Evolutionary conservation across 306 rosid species (phyloP).

Genomic region (Medicago ruthenica): DNA sequence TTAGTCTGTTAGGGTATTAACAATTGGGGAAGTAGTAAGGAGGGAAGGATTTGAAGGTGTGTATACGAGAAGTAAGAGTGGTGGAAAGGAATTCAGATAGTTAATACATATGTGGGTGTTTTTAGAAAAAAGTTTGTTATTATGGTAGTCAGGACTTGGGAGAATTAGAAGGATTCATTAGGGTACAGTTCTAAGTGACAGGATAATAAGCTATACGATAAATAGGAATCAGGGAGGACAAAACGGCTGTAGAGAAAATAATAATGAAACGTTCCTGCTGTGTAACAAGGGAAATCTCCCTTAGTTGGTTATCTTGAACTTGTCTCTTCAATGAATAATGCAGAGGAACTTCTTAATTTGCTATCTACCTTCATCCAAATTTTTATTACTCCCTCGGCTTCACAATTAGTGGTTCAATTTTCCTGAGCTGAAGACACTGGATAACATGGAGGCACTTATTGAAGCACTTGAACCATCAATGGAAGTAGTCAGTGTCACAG

Average conservation of each 20-base stretch:
- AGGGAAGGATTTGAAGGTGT: neutral
- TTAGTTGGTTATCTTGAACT: neutral
- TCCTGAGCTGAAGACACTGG: neutral
- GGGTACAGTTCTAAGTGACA: neutral
- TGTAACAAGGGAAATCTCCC: neutral
- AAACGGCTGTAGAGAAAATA: neutral
- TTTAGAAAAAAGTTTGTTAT: neutral
- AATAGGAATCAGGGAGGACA: neutral
- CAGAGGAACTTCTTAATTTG: neutral
- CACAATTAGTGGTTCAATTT: neutral
- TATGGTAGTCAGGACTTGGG: neutral
- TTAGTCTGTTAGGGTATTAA: constrained; percentile 5
- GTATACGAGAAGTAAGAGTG: neutral
- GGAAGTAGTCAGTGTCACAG: neutral
- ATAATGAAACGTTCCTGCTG: neutral
- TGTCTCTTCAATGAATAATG: constrained; percentile 1
- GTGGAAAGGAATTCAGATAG: neutral
- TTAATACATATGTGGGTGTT: neutral
- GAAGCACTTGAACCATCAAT: neutral
- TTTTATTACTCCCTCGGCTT: neutral
- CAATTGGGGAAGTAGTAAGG: neutral
- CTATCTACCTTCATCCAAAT: neutral
- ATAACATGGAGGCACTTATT: neutral
- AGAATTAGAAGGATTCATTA: neutral
- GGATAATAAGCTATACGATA: neutral